Percentiles rank a stretch among this genome's conserved stretches.
Conservation (phyloP, 2,329 filamentous ascomycete species). For the Talaromyces sp. region DNA sequence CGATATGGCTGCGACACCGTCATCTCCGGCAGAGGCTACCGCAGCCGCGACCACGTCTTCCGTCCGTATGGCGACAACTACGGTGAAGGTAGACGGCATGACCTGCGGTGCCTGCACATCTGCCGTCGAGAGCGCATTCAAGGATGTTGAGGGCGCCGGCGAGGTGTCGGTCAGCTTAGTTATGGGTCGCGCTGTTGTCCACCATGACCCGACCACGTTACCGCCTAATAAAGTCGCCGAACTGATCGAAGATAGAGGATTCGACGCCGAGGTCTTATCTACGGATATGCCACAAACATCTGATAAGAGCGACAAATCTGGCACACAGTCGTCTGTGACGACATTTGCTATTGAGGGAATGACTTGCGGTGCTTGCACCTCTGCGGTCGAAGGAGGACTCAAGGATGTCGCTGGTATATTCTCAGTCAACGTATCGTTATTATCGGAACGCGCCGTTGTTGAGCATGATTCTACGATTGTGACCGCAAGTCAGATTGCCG, state of each 20-base stretch:
- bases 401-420: slow-evolving; percentile 71
- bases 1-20: slow-evolving; percentile 4
- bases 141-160: slow-evolving; percentile 74
- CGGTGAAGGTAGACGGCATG: slow-evolving; percentile 83
- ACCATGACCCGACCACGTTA: slow-evolving; percentile 76
- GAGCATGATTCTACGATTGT: slow-evolving; percentile 67
- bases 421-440: slow-evolving; percentile 75
- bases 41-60: neutral
- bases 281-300: slow-evolving; percentile 64
- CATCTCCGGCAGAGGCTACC: neutral
- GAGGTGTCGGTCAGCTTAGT: slow-evolving; percentile 89
- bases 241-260: slow-evolving; percentile 87
- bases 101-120: slow-evolving; percentile 91
- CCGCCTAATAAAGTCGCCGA: slow-evolving; percentile 74
- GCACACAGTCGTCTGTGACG: slow-evolving; percentile 58
- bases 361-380: slow-evolving; percentile 89
- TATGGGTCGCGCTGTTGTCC: slow-evolving; percentile 92
- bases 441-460: slow-evolving; percentile 82
- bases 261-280: slow-evolving; percentile 84
- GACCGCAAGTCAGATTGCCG: slow-evolving; percentile 54
- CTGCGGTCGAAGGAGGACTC: slow-evolving; percentile 78
- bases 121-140: slow-evolving; percentile 89
- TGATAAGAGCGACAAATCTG: slow-evolving; percentile 28
- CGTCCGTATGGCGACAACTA: slow-evolving; percentile 71
- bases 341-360: slow-evolving; percentile 80